Conservation (phyloP, 2,329 filamentous ascomycete genomes). For the Bertia moriformis region DNA sequence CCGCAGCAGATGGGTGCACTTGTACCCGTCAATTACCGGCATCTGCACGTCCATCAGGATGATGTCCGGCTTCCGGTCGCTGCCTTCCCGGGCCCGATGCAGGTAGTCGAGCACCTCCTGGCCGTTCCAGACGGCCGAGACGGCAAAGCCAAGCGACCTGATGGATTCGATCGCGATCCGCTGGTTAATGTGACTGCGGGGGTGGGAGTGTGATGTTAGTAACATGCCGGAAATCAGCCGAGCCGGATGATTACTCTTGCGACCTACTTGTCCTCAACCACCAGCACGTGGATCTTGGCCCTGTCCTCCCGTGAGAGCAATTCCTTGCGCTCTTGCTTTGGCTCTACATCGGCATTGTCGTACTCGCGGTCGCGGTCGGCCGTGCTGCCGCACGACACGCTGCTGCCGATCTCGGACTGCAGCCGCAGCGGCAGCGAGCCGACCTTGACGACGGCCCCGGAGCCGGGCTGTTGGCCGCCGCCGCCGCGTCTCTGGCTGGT, state of each 20-base stretch:
- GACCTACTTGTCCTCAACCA: conserved; percentile 68
- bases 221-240: conserved; percentile 1
- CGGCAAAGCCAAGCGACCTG: conserved; percentile 56
- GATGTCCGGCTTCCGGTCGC: conserved; percentile 49
- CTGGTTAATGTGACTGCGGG: conserved; percentile 46
- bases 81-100: conserved; percentile 30
- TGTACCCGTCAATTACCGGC: conserved; percentile 65
- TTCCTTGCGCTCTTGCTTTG: conserved; percentile 19
- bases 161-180: conserved; percentile 67
- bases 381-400: conserved; percentile 44
- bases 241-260: too few relatives aligned
- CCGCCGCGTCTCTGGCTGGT: too few relatives aligned
- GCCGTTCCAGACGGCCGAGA: conserved; percentile 62
- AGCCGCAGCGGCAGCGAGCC: conserved; percentile 53
- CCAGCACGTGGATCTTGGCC: conserved; percentile 50
- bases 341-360: conserved; percentile 51
- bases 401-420: too few relatives aligned
- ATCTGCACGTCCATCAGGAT: conserved; percentile 71
- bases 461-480: too few relatives aligned
- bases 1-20: conserved; percentile 59
- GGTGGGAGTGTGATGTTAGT: conserved; percentile 4
- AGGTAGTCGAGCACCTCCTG: conserved; percentile 67
- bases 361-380: conserved; percentile 54
- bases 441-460: conserved; percentile 43
- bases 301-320: conserved; percentile 42